Evolutionary conservation across 352 stramenopile genomes (phyloP).

Genomic region (Globisporangium radiosum): DNA sequence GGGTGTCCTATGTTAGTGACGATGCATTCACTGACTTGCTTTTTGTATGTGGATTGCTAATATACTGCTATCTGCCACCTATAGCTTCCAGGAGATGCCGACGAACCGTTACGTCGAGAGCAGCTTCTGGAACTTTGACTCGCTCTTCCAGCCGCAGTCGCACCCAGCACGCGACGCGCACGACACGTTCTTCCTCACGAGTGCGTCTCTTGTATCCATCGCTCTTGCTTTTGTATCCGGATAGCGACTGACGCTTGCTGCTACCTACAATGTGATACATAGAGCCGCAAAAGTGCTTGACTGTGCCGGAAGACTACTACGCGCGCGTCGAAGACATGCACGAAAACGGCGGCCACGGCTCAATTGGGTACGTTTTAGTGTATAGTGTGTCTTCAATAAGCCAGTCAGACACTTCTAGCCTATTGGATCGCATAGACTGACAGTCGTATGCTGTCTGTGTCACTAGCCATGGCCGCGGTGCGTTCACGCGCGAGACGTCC

Average conservation of each 20-base stretch:
- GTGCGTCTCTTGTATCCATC: constrained; percentile 24
- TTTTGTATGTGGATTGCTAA: no score
- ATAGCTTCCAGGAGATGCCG: constrained; percentile 98
- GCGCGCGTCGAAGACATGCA: constrained; percentile 98
- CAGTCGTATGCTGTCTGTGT: no score
- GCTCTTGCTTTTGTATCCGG: background rate
- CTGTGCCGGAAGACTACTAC: constrained; percentile 98
- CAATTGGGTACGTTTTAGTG: constrained; percentile 89
- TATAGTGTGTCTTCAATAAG: no score
- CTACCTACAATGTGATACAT: background rate
- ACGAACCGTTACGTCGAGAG: constrained; percentile 99
- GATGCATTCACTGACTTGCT: no score
- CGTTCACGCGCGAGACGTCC: constrained; percentile 93
- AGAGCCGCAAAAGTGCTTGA: constrained; percentile 68
- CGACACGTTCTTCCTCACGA: constrained; percentile 99
- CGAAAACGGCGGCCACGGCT: constrained; percentile 94
- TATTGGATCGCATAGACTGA: no score
- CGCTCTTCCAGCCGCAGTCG: constrained; percentile 98
- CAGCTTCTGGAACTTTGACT: constrained; percentile 99
- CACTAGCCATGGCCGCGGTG: constrained; percentile 60
- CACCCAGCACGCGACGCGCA: constrained; percentile 98
- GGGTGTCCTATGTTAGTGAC: no score
- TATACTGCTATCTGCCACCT: background rate
- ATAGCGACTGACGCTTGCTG: background rate
- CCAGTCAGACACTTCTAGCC: no score